Conservation (phyloP, 2,329 filamentous ascomycete species). For the Microdochium bolleyi region DNA sequence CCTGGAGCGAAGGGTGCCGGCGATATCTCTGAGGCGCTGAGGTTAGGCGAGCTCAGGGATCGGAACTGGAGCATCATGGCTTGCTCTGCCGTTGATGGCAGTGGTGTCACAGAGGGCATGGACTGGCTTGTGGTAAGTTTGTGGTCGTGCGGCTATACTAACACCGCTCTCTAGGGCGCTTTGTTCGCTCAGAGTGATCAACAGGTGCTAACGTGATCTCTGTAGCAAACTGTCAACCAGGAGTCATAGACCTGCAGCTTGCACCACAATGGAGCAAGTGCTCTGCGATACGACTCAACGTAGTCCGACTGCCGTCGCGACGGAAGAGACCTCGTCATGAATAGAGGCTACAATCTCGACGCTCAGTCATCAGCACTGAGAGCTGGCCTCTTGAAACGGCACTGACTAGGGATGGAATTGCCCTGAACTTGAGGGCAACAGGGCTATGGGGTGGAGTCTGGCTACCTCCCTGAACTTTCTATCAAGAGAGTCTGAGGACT, state of each 20-base stretch:
- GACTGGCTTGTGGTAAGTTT: slow-evolving; percentile 85
- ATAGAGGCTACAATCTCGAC: too few species aligned
- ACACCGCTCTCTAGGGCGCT: not conserved
- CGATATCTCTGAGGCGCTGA: slow-evolving; percentile 90
- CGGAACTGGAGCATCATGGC: slow-evolving; percentile 99
- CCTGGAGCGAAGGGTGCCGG: slow-evolving; percentile 93
- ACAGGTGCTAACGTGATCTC: not conserved
- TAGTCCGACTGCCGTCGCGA: not conserved
- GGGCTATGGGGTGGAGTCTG: too few species aligned
- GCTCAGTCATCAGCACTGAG: too few species aligned
- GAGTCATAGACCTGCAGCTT: slow-evolving; percentile 3
- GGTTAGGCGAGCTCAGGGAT: slow-evolving; percentile 83
- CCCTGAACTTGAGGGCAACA: too few species aligned
- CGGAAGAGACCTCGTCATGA: too few species aligned
- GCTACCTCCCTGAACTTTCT: too few species aligned
- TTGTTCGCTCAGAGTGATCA: not conserved
- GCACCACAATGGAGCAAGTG: not conserved
- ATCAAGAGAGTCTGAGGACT: too few species aligned
- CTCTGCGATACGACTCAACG: not conserved
- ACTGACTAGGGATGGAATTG: too few species aligned
- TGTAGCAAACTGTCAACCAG: slow-evolving; percentile 17
- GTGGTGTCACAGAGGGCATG: slow-evolving; percentile 95
- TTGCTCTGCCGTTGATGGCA: slow-evolving; percentile 91
- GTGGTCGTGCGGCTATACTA: not conserved
- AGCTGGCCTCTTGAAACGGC: too few species aligned